phyloP scores from a whole-genome alignment of 352 stramenopile genomes.

The Pythium inflatum region DNA sequence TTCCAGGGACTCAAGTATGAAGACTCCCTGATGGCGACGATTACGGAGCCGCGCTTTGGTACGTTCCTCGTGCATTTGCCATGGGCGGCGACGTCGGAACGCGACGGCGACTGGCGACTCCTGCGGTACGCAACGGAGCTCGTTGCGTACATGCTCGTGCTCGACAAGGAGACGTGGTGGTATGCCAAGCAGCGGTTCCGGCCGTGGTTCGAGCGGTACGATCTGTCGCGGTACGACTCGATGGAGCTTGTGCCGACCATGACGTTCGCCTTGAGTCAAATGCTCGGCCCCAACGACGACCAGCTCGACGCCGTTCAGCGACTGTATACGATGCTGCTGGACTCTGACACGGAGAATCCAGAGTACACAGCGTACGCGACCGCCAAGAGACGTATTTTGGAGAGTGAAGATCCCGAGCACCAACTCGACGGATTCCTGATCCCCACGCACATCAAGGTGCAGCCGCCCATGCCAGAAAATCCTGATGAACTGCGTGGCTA shows the following conservation, averaged over 20 bases:
- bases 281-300: background rate
- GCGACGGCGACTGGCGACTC: background rate
- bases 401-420: background rate
- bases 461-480: background rate
- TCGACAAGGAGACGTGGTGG: constrained; percentile 7
- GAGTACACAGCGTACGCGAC: background rate
- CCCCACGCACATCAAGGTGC: background rate
- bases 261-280: constrained; percentile 2
- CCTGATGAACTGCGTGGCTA: background rate
- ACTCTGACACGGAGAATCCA: background rate
- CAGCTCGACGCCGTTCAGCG: background rate
- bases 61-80: constrained; percentile 11
- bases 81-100: background rate
- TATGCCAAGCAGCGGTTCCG: background rate
- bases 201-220: background rate
- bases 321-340: constrained; percentile 4
- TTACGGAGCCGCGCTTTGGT: background rate
- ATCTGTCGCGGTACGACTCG: constrained; percentile 3
- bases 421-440: background rate
- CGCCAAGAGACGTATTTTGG: background rate
- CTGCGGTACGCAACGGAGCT: constrained; percentile 8
- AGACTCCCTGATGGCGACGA: background rate
- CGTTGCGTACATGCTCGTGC: background rate
- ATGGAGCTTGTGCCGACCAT: background rate
- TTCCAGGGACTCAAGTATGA: background rate